phyloP scores from a whole-genome alignment of 495 filamentous ascomycete species.

The Annulohypoxylon moriforme region DNA sequence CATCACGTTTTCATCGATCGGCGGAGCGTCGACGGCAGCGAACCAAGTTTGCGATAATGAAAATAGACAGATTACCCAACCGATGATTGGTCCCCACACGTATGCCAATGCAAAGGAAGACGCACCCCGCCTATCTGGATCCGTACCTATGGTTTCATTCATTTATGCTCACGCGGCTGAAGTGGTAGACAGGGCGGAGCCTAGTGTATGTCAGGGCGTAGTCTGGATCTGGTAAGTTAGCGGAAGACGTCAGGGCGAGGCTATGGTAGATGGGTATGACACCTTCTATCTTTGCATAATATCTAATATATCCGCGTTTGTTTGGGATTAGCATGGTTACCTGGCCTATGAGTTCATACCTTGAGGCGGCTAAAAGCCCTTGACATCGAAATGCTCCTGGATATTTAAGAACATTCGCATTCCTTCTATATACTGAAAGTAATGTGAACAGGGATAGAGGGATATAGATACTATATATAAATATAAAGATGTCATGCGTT shows the following conservation, averaged over 20 bases:
- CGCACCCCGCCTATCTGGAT: conserved; percentile 47
- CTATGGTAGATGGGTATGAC: conserved; percentile 3
- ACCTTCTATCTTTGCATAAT: conserved; percentile 7
- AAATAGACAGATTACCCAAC: conserved; percentile 34
- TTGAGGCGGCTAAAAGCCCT: conserved; percentile 25
- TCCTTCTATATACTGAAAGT: background rate
- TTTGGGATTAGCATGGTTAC: conserved; percentile 23
- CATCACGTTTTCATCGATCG: conserved; percentile 14
- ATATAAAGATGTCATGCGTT: background rate
- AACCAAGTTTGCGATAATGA: conserved; percentile 40
- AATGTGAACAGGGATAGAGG: background rate
- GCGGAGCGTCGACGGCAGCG: conserved; percentile 27
- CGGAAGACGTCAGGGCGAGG: conserved; percentile 22
- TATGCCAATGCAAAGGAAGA: conserved; percentile 42
- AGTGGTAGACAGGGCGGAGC: conserved; percentile 42
- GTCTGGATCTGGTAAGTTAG: conserved; percentile 28
- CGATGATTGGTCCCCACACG: conserved; percentile 35
- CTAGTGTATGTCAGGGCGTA: conserved; percentile 11
- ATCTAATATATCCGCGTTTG: conserved; percentile 10
- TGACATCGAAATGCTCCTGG: background rate
- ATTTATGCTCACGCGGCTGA: conserved; percentile 45
- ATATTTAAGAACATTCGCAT: background rate
- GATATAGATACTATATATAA: conserved; percentile 5
- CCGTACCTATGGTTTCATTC: conserved; percentile 32
- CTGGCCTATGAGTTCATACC: conserved; percentile 4